Percentiles rank a stretch among this genome's conserved stretches.
Evolutionary conservation across 495 filamentous ascomycete genomes (phyloP).

Genomic region (Talaromyces proteolyticus): DNA sequence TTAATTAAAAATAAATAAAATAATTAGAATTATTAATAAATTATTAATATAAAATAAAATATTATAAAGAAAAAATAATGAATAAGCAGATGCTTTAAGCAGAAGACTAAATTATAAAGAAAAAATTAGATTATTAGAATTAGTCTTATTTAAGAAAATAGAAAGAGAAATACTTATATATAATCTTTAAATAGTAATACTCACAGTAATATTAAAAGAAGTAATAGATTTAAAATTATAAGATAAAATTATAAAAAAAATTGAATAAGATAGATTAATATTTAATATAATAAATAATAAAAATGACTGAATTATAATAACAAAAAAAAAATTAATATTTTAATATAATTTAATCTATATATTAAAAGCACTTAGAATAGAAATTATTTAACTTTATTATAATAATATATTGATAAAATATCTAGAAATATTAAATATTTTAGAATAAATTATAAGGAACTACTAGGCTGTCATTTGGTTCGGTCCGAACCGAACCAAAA

Average conservation of each 20-base stretch:
- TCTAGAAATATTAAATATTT: background rate
- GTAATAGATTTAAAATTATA: conserved; percentile 6
- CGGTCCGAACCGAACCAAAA: no score
- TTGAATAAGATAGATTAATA: background rate
- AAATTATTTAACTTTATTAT: conserved; percentile 1
- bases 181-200: conserved; percentile 14
- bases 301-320: no score
- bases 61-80: conserved; percentile 18
- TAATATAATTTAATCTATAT: conserved; percentile 7
- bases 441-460: conserved; percentile 1
- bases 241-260: conserved; percentile 7
- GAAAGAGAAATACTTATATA: conserved; percentile 6
- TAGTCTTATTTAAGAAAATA: conserved; percentile 10
- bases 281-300: conserved; percentile 7
- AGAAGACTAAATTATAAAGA: conserved; percentile 8
- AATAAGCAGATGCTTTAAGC: conserved; percentile 8
- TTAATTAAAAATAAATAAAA: background rate
- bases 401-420: background rate
- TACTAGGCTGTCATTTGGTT: no score
- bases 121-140: conserved; percentile 15
- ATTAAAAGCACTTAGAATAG: background rate
- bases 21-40: background rate
- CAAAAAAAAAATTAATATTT: no score
- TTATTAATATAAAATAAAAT: conserved; percentile 7
- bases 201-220: conserved; percentile 7